Percentiles rank a stretch among this genome's conserved stretches.
Evolutionary conservation across 345 rosid species (phyloP).

Genomic region (Lumnitzera racemosa): DNA sequence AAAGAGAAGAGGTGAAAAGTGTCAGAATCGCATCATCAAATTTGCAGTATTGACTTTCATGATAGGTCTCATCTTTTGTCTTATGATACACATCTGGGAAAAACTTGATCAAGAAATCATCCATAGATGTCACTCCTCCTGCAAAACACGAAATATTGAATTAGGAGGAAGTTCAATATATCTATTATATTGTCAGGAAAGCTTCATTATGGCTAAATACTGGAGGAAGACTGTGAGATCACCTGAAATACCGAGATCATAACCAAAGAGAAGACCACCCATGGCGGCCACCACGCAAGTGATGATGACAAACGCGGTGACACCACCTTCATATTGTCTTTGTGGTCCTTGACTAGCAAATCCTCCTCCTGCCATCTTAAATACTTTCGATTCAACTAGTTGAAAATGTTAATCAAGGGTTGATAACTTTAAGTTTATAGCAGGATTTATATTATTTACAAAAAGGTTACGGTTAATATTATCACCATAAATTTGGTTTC

Average conservation of each 20-base stretch:
- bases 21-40: constrained; percentile 32
- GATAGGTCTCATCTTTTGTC: constrained; percentile 6
- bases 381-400: too few relatives aligned
- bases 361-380: constrained; percentile 35
- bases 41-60: constrained; percentile 21
- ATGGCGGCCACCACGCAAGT: constrained; percentile 63
- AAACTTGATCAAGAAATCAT: constrained; percentile 45
- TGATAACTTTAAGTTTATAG: too few relatives aligned
- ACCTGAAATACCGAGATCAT: constrained; percentile 77
- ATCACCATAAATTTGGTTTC: too few relatives aligned
- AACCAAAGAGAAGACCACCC: constrained; percentile 80
- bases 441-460: too few relatives aligned
- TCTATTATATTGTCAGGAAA: too few relatives aligned
- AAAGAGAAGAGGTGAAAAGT: constrained; percentile 73
- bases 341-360: constrained; percentile 19
- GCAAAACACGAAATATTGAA: too few relatives aligned
- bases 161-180: too few relatives aligned
- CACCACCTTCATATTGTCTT: constrained; percentile 36
- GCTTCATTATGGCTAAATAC: too few relatives aligned
- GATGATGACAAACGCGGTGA: constrained; percentile 48
- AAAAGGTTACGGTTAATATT: too few relatives aligned
- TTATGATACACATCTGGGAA: constrained; percentile 43
- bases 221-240: too few relatives aligned
- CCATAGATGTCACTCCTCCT: constrained; percentile 81
- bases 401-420: too few relatives aligned